Percentiles rank a stretch among this genome's conserved stretches.
Evolutionary conservation across 345 rosid genomes (phyloP).

Genomic region (Camelina hispida): DNA sequence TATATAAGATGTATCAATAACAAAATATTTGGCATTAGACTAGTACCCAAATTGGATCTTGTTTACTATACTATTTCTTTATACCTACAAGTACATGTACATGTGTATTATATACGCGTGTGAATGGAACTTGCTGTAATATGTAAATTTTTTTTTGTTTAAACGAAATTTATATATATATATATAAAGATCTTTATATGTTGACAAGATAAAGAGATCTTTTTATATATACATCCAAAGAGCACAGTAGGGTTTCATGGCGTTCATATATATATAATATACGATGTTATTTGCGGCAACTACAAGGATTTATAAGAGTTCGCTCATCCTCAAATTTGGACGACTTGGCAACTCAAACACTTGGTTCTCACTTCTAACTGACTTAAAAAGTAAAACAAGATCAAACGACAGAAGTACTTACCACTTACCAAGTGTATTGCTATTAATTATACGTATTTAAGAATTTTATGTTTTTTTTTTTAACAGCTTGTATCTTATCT

Average conservation of each 20-base stretch:
- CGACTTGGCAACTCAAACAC: not conserved
- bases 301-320: conserved; percentile 10
- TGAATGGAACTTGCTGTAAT: conserved; percentile 13
- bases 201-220: conserved; percentile 11
- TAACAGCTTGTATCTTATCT: too few relatives aligned
- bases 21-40: conserved; percentile 29
- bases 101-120: conserved; percentile 22
- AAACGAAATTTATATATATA: not conserved
- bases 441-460: too few relatives aligned
- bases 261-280: conserved; percentile 1
- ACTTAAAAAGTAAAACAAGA: not conserved
- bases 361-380: not conserved
- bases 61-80: not conserved
- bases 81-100: conserved; percentile 7
- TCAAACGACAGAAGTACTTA: not conserved
- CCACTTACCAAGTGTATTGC: not conserved
- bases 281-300: conserved; percentile 6
- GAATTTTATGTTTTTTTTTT: not conserved
- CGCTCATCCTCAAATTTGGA: not conserved
- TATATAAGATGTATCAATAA: too few relatives aligned
- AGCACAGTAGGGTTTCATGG: conserved; percentile 38
- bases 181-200: not conserved
- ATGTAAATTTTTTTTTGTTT: not conserved
- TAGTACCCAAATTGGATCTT: conserved; percentile 29
- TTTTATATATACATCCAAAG: conserved; percentile 11